Evolutionary conservation across 2,329 filamentous ascomycete genomes (phyloP).

Genomic region (Alternaria sp.): DNA sequence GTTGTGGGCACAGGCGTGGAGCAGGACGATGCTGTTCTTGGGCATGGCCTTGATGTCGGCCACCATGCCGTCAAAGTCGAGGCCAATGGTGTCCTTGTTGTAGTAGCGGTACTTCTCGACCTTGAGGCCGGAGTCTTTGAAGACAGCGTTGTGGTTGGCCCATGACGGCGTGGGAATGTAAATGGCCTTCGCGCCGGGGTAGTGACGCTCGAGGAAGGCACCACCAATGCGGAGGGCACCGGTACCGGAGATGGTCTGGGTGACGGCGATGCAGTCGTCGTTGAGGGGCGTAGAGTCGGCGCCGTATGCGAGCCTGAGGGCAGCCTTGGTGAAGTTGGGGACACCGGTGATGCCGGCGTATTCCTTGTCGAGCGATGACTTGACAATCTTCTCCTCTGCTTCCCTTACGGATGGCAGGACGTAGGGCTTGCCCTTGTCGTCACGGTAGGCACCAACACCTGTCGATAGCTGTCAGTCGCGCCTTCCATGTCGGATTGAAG

Average conservation of each 20-base stretch:
- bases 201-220: constrained; percentile 91
- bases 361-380: constrained; percentile 87
- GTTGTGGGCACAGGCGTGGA: constrained; percentile 98
- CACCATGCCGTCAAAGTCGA: constrained; percentile 94
- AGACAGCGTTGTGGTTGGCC: constrained; percentile 98
- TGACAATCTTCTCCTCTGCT: constrained; percentile 86
- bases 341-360: constrained; percentile 98
- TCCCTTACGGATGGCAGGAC: constrained; percentile 91
- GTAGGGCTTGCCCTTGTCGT: constrained; percentile 97
- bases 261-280: constrained; percentile 81
- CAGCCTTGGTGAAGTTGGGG: constrained; percentile 90
- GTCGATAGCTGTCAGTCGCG: constrained; percentile 26
- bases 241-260: constrained; percentile 97
- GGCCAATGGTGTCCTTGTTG: constrained; percentile 96
- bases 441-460: constrained; percentile 97
- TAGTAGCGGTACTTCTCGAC: constrained; percentile 98
- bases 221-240: constrained; percentile 94
- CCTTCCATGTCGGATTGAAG: not conserved
- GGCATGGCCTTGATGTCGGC: constrained; percentile 89
- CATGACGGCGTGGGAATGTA: constrained; percentile 96
- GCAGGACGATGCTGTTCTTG: constrained; percentile 84
- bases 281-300: constrained; percentile 76
- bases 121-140: constrained; percentile 88
- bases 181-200: constrained; percentile 89
- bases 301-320: constrained; percentile 90